These are phyloP conservation scores for Schizochytrium sp. DNA, from an alignment of 108 stramenopile genomes.

Conservation along the genomic window DNA sequence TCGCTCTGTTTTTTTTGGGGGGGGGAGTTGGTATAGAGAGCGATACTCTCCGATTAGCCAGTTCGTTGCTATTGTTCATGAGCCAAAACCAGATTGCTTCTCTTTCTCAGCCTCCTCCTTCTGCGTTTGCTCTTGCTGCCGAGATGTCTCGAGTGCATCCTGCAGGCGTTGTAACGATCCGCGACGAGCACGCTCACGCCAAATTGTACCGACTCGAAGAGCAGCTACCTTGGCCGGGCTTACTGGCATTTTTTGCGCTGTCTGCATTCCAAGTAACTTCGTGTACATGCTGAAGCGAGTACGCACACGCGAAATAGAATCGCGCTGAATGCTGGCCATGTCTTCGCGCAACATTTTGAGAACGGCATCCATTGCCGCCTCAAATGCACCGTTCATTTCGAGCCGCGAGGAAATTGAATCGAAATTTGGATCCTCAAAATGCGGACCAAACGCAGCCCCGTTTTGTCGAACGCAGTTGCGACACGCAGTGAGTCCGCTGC, in stretches of 20 bases:
- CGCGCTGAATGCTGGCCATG: background rate
- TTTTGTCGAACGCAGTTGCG: background rate
- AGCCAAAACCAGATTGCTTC: too few species aligned
- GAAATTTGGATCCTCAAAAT: background rate
- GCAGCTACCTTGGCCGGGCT: background rate
- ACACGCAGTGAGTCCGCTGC: background rate
- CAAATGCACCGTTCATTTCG: background rate
- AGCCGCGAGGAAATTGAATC: background rate
- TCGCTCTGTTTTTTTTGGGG: too few species aligned
- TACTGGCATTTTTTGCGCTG: background rate
- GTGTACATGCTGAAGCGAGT: background rate
- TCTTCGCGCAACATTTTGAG: constrained; percentile 5
- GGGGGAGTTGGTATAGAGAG: too few species aligned
- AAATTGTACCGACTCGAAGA: background rate
- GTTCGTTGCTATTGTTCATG: too few species aligned
- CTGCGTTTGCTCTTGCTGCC: too few species aligned
- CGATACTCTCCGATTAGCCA: too few species aligned
- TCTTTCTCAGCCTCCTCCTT: too few species aligned
- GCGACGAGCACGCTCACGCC: background rate
- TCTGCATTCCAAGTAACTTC: background rate
- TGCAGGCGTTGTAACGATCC: background rate
- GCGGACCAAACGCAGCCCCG: background rate
- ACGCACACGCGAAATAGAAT: background rate
- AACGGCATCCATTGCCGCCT: background rate
- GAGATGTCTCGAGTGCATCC: too few species aligned